Evolutionary conservation across 441 rosid genomes (phyloP).

Genomic region (Arabidopsis lyrata): DNA sequence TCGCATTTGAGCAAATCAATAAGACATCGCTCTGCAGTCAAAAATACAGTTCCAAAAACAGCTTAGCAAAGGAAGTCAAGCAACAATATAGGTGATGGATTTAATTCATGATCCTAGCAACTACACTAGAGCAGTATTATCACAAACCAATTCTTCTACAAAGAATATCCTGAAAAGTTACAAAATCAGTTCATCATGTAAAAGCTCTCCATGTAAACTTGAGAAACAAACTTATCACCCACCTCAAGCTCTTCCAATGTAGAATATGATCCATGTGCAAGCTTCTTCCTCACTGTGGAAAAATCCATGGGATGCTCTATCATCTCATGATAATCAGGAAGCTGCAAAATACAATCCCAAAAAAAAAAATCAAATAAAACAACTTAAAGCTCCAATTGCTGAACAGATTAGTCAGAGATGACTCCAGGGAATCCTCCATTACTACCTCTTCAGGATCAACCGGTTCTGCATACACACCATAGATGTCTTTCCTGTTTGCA

Average conservation of each 20-base stretch:
- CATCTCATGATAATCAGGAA: constrained; percentile 88
- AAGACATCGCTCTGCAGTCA: constrained; percentile 81
- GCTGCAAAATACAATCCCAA: constrained; percentile 56
- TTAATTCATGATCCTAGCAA: not conserved
- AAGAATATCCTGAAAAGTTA: constrained; percentile 26
- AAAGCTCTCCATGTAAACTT: constrained; percentile 6
- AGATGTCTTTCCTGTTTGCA: constrained; percentile 81
- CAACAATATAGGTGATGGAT: not conserved
- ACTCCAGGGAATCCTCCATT: constrained; percentile 9
- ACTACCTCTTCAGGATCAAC: constrained; percentile 88
- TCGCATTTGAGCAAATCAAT: constrained; percentile 87
- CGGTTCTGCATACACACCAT: constrained; percentile 85
- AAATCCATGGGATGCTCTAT: constrained; percentile 95
- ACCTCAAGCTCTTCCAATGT: constrained; percentile 86
- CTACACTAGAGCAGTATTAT: not conserved
- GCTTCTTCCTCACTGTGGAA: constrained; percentile 85
- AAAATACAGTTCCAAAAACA: constrained; percentile 27
- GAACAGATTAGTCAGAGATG: not conserved
- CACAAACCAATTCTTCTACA: constrained; percentile 4
- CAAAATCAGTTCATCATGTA: constrained; percentile 20
- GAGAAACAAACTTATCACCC: constrained; percentile 33
- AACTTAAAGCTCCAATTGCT: not conserved
- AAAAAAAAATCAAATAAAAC: not conserved
- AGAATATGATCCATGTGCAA: constrained; percentile 76
- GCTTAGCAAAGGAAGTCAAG: constrained; percentile 24